Conservation (phyloP, 441 rosid species). For the Gossypium aridum region DNA sequence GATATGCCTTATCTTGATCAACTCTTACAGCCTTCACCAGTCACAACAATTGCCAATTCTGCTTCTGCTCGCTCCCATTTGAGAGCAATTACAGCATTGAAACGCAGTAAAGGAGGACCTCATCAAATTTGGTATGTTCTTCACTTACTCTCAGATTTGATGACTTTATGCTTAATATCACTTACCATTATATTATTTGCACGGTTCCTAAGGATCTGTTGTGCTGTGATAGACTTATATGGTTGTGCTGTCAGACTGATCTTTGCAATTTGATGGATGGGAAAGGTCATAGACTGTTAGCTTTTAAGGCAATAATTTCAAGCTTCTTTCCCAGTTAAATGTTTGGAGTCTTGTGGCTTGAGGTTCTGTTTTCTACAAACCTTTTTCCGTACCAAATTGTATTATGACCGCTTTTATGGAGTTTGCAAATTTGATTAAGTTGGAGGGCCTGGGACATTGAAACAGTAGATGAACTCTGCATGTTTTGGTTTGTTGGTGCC, state of each 20-base stretch:
- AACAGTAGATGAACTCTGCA: background rate
- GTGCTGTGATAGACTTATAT: background rate
- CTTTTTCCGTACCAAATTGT: background rate
- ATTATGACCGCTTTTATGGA: background rate
- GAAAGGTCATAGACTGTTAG: background rate
- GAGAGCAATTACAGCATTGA: constrained; percentile 83
- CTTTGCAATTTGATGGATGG: constrained; percentile 5
- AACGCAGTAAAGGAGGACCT: constrained; percentile 78
- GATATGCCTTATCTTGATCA: constrained; percentile 97
- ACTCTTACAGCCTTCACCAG: constrained; percentile 86
- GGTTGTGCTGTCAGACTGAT: background rate
- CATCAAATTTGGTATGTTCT: constrained; percentile 68
- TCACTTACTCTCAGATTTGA: constrained; percentile 16
- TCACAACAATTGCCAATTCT: constrained; percentile 66
- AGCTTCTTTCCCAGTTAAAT: background rate
- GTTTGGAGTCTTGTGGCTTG: background rate
- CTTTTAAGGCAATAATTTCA: background rate
- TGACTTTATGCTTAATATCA: constrained; percentile 6
- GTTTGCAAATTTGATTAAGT: background rate
- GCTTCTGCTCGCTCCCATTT: constrained; percentile 76
- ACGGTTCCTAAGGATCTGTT: background rate
- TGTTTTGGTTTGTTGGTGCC: constrained; percentile 2
- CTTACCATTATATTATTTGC: constrained; percentile 4
- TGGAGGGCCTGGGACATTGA: background rate
- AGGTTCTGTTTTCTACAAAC: background rate